Conservation (phyloP, 352 stramenopile species). For the Aphanomyces invadans region DNA sequence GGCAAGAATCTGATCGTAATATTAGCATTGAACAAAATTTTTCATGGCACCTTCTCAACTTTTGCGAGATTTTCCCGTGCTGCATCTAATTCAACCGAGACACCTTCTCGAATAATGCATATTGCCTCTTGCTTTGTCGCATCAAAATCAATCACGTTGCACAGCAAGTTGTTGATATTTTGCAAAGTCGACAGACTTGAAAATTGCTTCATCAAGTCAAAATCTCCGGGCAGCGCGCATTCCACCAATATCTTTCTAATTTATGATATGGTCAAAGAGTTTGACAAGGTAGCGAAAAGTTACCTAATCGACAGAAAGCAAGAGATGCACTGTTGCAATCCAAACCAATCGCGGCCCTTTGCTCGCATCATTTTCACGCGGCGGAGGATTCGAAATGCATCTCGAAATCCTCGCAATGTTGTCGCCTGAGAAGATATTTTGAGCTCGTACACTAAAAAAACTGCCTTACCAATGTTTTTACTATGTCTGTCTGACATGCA, state of each 20-base stretch:
- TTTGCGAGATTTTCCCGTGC: conserved; percentile 64
- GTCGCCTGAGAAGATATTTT: neutral
- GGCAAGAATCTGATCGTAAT: conserved; percentile 53
- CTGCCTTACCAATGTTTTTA: conserved; percentile 42
- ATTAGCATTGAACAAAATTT: too few species aligned
- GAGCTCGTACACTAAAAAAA: neutral
- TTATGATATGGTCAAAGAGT: neutral
- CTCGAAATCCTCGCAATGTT: conserved; percentile 48
- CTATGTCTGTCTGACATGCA: conserved; percentile 48
- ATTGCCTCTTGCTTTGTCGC: conserved; percentile 52
- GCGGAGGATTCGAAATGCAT: conserved; percentile 35
- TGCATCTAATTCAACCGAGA: conserved; percentile 64
- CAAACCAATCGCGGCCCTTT: conserved; percentile 52
- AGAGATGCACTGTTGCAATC: conserved; percentile 45
- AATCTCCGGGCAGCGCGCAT: neutral
- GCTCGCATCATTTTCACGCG: conserved; percentile 23
- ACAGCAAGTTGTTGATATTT: conserved; percentile 67
- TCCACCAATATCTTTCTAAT: conserved; percentile 16
- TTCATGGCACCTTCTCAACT: conserved; percentile 58
- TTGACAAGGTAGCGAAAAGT: conserved; percentile 4
- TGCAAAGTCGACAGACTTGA: conserved; percentile 15
- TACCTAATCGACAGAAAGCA: conserved; percentile 60
- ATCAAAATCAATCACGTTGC: conserved; percentile 79
- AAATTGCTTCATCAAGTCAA: conserved; percentile 20
- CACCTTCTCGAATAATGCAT: conserved; percentile 57